A percentile compares a stretch with the other conserved stretches of the same genome.
Conservation (phyloP, 2,329 filamentous ascomycete species). For the Diaporthe citri region DNA sequence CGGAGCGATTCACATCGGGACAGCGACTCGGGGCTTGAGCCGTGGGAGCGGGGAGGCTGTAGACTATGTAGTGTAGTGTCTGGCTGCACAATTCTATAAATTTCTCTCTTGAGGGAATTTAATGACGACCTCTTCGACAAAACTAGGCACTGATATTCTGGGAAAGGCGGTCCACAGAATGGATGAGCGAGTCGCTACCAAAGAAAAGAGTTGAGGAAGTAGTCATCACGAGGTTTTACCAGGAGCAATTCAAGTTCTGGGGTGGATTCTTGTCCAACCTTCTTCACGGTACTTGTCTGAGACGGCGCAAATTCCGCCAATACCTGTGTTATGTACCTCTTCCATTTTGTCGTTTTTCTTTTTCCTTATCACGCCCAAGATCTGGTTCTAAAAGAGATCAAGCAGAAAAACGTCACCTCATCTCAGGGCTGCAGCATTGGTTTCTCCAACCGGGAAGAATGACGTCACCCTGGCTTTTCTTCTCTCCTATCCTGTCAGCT, state of each 20-base stretch:
- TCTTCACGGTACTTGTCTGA: background rate
- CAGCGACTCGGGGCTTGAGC: background rate
- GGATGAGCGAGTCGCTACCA: background rate
- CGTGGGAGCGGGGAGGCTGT: background rate
- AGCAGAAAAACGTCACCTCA: constrained; percentile 14
- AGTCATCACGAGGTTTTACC: background rate
- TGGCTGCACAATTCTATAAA: background rate
- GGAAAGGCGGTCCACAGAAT: background rate
- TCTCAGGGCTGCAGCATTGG: constrained; percentile 11
- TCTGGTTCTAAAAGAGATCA: background rate
- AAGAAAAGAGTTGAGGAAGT: background rate
- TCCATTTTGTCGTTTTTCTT: background rate
- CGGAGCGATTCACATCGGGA: background rate
- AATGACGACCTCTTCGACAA: background rate
- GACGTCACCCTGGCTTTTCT: constrained; percentile 4
- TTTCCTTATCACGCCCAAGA: background rate
- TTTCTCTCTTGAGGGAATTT: background rate
- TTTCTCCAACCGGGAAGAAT: background rate
- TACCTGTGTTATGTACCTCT: background rate
- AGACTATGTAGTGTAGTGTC: too few species aligned
- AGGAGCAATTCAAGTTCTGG: background rate
- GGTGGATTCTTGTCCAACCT: background rate
- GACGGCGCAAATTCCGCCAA: background rate
- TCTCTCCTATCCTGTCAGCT: background rate
- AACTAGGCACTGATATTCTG: background rate